These are phyloP conservation scores for Scytalidium lignicola DNA, from an alignment of 2,329 filamentous ascomycete species.

Conservation along the genomic window DNA sequence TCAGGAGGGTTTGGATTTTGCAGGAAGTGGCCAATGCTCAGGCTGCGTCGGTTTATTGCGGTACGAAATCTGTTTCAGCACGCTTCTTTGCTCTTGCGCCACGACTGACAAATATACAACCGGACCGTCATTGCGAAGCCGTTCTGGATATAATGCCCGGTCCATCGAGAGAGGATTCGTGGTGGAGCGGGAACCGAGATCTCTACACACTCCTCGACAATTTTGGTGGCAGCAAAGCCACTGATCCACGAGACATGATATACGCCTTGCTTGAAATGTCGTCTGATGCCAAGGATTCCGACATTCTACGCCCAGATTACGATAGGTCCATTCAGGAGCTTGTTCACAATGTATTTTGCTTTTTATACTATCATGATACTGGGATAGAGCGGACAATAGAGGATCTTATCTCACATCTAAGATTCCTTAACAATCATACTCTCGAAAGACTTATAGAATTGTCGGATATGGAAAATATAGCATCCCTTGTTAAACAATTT, in stretches of 20 bases:
- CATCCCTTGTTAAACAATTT: neutral
- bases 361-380: neutral
- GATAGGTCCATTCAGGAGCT: constrained; percentile 9
- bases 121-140: constrained; percentile 5
- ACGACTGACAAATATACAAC: neutral
- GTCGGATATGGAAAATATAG: neutral
- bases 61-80: constrained; percentile 4
- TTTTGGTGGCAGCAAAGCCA: constrained; percentile 9
- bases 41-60: constrained; percentile 5
- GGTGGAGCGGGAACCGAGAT: constrained; percentile 6
- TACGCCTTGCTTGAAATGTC: constrained; percentile 10
- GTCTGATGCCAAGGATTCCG: constrained; percentile 1
- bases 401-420: neutral
- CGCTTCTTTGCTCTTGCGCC: constrained; percentile 4
- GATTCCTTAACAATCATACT: neutral
- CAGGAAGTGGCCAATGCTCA: constrained; percentile 3
- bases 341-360: neutral
- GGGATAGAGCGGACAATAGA: neutral
- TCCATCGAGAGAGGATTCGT: constrained; percentile 3
- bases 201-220: constrained; percentile 7
- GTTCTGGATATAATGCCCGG: constrained; percentile 13
- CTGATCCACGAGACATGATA: constrained; percentile 8
- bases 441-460: too few relatives aligned
- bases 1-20: constrained; percentile 4
- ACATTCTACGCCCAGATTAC: constrained; percentile 10